A percentile compares a stretch with the other conserved stretches of the same genome.
phyloP scores from a whole-genome alignment of 192 early-diverging fungal species.

The Podila epicladia region DNA sequence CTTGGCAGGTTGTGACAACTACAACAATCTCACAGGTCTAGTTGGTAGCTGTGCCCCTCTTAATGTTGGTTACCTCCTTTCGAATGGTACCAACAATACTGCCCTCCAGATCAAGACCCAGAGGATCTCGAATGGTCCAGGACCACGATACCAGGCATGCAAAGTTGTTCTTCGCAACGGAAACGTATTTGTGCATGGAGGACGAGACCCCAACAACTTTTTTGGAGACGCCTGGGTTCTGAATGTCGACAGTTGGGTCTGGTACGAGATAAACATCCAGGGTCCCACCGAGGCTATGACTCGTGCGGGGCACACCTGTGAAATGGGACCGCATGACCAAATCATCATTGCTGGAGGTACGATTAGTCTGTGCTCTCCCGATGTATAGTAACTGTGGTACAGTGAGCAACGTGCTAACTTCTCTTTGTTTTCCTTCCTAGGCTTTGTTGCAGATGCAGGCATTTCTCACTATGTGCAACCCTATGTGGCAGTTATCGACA shows the following conservation, averaged over 20 bases:
- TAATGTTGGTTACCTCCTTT: neutral
- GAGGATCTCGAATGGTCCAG: neutral
- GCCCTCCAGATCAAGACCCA: neutral
- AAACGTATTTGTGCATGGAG: constrained; percentile 41
- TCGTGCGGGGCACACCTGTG: constrained; percentile 35
- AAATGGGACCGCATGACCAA: constrained; percentile 40
- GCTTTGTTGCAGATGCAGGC: neutral
- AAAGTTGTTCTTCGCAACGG: constrained; percentile 21
- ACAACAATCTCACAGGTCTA: neutral
- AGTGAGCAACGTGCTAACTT: too few relatives aligned
- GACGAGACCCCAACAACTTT: neutral
- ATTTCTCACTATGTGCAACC: constrained; percentile 4
- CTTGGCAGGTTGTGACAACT: constrained; percentile 10
- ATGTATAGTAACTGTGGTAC: neutral
- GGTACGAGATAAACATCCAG: constrained; percentile 8
- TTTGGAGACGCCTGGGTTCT: constrained; percentile 40
- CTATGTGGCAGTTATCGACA: constrained; percentile 30
- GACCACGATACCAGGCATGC: constrained; percentile 20
- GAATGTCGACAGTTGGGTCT: constrained; percentile 12
- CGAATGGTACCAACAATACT: neutral
- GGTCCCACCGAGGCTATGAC: constrained; percentile 12
- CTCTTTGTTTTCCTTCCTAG: neutral
- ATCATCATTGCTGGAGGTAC: constrained; percentile 44
- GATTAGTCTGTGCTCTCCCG: neutral
- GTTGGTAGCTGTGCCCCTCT: neutral